These are phyloP conservation scores for Talaromyces sp. DNA, from an alignment of 2,329 filamentous ascomycete species.

Conservation along the genomic window DNA sequence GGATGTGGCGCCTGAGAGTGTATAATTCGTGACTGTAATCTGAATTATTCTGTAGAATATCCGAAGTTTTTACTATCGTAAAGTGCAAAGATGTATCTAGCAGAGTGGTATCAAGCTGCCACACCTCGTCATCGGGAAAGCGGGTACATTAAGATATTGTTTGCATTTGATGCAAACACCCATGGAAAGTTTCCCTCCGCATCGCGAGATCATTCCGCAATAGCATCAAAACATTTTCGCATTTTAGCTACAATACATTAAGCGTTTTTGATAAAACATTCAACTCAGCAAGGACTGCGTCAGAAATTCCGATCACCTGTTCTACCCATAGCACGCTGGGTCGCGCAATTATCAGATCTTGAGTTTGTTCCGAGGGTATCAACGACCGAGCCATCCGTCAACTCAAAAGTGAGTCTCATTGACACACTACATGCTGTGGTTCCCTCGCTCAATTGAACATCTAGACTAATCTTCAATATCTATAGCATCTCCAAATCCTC, in stretches of 20 bases:
- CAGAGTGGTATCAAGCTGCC: background rate
- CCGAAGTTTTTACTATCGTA: background rate
- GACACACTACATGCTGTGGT: background rate
- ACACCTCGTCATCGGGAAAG: background rate
- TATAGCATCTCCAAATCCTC: background rate
- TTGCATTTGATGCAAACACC: conserved; percentile 7
- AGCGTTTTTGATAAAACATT: background rate
- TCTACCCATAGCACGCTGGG: background rate
- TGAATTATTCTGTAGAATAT: background rate
- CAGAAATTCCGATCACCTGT: background rate
- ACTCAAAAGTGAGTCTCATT: background rate
- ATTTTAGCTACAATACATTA: background rate
- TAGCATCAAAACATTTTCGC: background rate
- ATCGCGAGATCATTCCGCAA: conserved; percentile 7
- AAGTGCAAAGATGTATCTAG: too few relatives aligned
- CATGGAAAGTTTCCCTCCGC: conserved; percentile 16
- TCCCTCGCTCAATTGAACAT: background rate
- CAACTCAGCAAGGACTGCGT: background rate
- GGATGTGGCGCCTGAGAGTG: background rate
- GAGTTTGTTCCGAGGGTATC: background rate
- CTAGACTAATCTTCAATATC: background rate
- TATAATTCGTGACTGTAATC: background rate
- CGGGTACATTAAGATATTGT: background rate
- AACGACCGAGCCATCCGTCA: background rate
- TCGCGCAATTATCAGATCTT: background rate